Conservation (phyloP, 2,329 filamentous ascomycete genomes). For the Pezicula carpinea region DNA sequence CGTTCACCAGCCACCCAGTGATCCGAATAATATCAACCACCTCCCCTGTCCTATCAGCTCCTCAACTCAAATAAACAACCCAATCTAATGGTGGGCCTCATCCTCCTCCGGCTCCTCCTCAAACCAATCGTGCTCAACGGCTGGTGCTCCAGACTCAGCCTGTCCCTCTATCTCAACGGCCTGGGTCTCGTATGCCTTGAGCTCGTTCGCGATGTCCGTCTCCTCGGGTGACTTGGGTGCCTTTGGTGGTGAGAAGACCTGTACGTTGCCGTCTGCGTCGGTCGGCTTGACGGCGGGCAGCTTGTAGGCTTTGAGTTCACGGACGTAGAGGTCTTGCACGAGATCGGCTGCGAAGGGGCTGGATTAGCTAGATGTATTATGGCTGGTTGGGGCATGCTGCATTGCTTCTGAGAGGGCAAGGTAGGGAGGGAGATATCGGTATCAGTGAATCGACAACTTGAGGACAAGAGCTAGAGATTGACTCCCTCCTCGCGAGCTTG, state of each 20-base stretch:
- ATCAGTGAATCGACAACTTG: not conserved
- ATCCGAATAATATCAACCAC: constrained; percentile 1
- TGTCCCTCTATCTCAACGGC: constrained; percentile 92
- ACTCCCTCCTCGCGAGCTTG: not conserved
- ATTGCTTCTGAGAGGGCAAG: not conserved
- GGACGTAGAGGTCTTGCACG: constrained; percentile 96
- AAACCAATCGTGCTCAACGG: constrained; percentile 70
- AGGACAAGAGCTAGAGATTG: too few relatives aligned
- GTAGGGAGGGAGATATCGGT: not conserved
- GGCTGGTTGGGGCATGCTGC: not conserved
- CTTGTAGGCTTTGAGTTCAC: constrained; percentile 96
- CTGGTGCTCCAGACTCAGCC: constrained; percentile 56
- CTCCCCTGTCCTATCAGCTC: too few relatives aligned
- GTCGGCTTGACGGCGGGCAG: constrained; percentile 73
- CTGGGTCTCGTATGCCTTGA: constrained; percentile 93
- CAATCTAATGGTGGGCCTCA: constrained; percentile 23
- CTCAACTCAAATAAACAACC: not conserved
- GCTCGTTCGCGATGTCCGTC: constrained; percentile 81
- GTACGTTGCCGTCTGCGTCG: constrained; percentile 86
- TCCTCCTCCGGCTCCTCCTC: constrained; percentile 66
- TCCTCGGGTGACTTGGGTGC: constrained; percentile 88
- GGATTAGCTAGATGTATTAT: constrained; percentile 16
- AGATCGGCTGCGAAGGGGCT: constrained; percentile 67
- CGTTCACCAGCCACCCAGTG: not conserved
- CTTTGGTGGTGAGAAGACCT: constrained; percentile 77